Evolutionary conservation across 139 green algal species (phyloP), one percentile per base, ranked within the genome.

Genomic region (Chloropicon primus): DNA sequence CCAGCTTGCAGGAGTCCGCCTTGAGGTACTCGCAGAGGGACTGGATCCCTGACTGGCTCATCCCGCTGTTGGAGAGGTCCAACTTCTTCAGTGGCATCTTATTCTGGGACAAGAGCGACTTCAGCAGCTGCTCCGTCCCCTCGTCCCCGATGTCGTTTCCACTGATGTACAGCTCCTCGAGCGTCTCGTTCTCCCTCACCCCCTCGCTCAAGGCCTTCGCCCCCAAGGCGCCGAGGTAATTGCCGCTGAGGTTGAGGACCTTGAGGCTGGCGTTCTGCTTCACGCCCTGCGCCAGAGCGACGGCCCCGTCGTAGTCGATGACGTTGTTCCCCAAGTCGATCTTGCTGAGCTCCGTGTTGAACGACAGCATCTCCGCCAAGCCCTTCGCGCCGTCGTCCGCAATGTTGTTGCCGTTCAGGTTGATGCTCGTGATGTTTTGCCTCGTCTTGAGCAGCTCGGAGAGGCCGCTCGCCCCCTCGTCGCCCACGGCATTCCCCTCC

Each of bases 1-100:
- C 82, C 21, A 98, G 82, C 0, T 84, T 74, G 3, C 77, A 74
- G 81, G 86, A 87, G 25, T 81, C 76, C 73, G 81, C 76, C 10
- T 5, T n/a, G 72, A 98, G 80, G 81, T 94, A 86, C 2, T 85
- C 86, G 0, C 90, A 89, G n/a, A 98, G 76, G 1, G 85, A 83
- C 0, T 75, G 77, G 1, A 86, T 91, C 0, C 90, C 90, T 24
- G 87, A 89, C 26, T 82, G 79, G 22, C 84, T 87, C 22, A 98
- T 83, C 73, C 82, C 84, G 88, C 97, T 98, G 87, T 98, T 98
- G 78, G 91, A 90, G 53, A 97, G 71, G 84, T 98, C 94, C 25
- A 98, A 77, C 21, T 83, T 82, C 22, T 82, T 85, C 0, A 97
- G 29, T 21, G 71, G 74, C 3, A 23, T 53, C 41, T 86, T 72